phyloP scores from a whole-genome alignment of 257 asterid species.

The Jacaranda mimosifolia region DNA sequence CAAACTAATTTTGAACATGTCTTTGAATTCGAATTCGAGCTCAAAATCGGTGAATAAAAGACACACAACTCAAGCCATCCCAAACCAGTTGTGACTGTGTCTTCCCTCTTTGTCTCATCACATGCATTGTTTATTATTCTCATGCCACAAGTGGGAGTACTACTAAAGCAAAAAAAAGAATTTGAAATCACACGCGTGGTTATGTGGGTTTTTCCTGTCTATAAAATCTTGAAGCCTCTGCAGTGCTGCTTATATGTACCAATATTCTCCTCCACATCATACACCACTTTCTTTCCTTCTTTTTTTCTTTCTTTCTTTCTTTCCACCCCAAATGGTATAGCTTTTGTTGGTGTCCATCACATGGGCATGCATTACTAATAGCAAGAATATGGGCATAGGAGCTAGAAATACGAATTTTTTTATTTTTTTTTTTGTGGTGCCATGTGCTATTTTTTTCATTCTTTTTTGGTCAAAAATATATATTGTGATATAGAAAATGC shows the following conservation, averaged over 20 bases:
- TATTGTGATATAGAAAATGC: background rate
- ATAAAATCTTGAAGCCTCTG: background rate
- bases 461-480: background rate
- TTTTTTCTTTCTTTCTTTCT: no score
- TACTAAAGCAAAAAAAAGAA: background rate
- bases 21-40: no score
- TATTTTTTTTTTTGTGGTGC: background rate
- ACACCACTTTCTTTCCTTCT: no score
- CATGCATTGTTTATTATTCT: background rate
- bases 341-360: background rate
- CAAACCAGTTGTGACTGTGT: background rate
- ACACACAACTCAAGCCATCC: background rate
- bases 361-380: background rate
- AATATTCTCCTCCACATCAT: background rate
- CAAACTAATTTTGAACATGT: no score
- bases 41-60: no score
- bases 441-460: background rate
- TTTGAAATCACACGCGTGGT: background rate
- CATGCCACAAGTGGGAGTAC: constrained; percentile 11
- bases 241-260: background rate
- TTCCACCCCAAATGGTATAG: background rate
- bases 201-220: background rate
- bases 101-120: background rate
- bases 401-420: no score
- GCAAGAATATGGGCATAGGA: background rate